Base-by-base conservation (phyloP, 768 basidiomycete species). In the Cyclocybe aegerita region DNA sequence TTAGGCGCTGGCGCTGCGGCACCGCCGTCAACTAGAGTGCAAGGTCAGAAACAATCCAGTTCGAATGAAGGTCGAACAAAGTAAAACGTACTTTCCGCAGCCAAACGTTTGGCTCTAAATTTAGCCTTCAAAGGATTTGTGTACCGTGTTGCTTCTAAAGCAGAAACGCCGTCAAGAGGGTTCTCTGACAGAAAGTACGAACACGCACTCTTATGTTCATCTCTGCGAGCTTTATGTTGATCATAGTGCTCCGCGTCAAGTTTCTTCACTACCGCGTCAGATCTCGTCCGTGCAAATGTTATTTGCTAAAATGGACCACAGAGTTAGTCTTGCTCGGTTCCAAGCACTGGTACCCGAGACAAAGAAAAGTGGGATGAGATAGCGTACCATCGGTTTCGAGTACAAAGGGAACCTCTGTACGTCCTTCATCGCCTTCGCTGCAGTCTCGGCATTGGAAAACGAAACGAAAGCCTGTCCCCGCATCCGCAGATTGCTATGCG, bases 391-490 rank as follows among this genome's bases (percentile, higher is more conserved):
- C 1, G 97, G 93, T 66, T 96, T 96, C 4, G 91, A 91, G 61
- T 98, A 98, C 42, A 99, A 67, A 11, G 97, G 97, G 67, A 99
- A 98, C 34, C 93, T 83, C 53, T 85, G 80, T 36, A 98, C 93
- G 67, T 99, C 97, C 74, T 82, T 92, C 80, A 90, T 77, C 6
- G 96, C 96, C 68, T 86, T 89, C 62, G 79, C 77, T 33, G 97
- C 97, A 50, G 81, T 80, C 50, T 98, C 93, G 46, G 84, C 75
- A 32, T 84, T 84, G 49, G 79, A 78, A 67, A 99, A 97, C 34
- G 91, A 93, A 34, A 99, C 92, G 65, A 99, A 99, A 3, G 97
- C 97, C 71, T 99, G 97, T 11, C 97, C 97, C 35, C 97, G 81
- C 97, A 99, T 99, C 35, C 97, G 85, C 53, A 99, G 71, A 74